Conservation (phyloP, 306 rosid species). For the Castanopsis chinensis region DNA sequence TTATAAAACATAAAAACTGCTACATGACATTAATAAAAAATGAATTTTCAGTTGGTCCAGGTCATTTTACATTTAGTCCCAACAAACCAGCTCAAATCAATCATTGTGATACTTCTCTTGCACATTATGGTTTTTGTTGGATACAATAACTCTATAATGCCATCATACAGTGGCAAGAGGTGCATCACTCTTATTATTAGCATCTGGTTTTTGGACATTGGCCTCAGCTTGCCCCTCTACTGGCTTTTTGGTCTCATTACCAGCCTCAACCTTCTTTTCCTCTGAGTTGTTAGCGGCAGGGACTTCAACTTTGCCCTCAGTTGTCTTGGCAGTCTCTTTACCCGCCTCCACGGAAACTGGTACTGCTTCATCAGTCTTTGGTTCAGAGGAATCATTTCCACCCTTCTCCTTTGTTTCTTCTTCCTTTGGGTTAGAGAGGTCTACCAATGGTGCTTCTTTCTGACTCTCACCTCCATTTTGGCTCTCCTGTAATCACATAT, state of each 20-base stretch:
- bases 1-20: too few relatives aligned
- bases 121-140: background rate
- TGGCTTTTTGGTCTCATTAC: slow-evolving; percentile 9
- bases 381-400: background rate
- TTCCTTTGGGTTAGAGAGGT: slow-evolving; percentile 25
- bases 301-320: slow-evolving; percentile 22
- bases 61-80: background rate
- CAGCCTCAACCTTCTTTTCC: slow-evolving; percentile 20
- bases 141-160: background rate
- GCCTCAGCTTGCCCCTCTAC: slow-evolving; percentile 10
- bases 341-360: background rate
- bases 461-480: slow-evolving; percentile 23
- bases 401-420: slow-evolving; percentile 6
- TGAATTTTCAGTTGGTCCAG: background rate
- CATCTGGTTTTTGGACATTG: background rate
- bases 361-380: background rate
- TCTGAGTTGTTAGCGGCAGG: background rate
- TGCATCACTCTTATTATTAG: slow-evolving; percentile 20
- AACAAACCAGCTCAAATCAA: background rate
- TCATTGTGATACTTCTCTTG: background rate
- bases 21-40: background rate
- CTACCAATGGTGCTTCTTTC: slow-evolving; percentile 43
- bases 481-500: slow-evolving; percentile 24
- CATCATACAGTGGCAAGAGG: slow-evolving; percentile 26
- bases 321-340: background rate